Evolutionary conservation across 176 grass and related monocot species (phyloP), one percentile per base, ranked within the genome.

Genomic region (Triticum dicoccoides): DNA sequence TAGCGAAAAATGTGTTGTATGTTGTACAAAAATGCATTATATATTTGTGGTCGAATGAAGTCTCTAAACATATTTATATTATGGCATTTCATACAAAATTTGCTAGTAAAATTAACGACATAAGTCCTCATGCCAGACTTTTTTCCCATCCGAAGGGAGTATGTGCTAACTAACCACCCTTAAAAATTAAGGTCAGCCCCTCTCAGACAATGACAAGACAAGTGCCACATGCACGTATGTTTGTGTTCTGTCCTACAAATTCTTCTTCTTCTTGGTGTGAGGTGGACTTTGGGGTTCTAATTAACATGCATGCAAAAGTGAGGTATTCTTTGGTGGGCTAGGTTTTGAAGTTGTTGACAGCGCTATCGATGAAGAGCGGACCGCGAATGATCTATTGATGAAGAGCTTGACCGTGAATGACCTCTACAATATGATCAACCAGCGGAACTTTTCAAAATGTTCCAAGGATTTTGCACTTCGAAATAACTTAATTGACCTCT

Each of bases 261-360:
- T 78, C 5, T 33, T 68, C 18, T 18, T 6, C 20, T 11, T 23
- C 33, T 54, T 24, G 15, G 66, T 44, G 33, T 56, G 17, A 8
- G 9, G 80, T 85, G 34, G 87, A 85, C 69, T 65, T 80, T 47
- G 9, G 27, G 68, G 2, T 61, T n/a, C 13, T 35, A 24, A 49
- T 61, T 45, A 51, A 85, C 45, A 49, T 76, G 82, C 34, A 62
- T 81, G 77, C 59, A 25, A 80, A 27, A 21, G 41, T 44, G 20
- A 49, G 83, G 88, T 86, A 82, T 51, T 76, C 65, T 3, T 29
- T 39, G 78, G 49, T 62, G 83, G 78, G 78, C 88, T 86, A 10
- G 33, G 12, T 12, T 10, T 6, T 71, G 5, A 77, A 82, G 76
- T 74, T 8, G 20, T 35, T 82, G 88, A 8, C 11, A 70, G 25